These are phyloP conservation scores for Endotrypanum monterogeii DNA, from an alignment of 208 protist genomes.

Conservation along the genomic window DNA sequence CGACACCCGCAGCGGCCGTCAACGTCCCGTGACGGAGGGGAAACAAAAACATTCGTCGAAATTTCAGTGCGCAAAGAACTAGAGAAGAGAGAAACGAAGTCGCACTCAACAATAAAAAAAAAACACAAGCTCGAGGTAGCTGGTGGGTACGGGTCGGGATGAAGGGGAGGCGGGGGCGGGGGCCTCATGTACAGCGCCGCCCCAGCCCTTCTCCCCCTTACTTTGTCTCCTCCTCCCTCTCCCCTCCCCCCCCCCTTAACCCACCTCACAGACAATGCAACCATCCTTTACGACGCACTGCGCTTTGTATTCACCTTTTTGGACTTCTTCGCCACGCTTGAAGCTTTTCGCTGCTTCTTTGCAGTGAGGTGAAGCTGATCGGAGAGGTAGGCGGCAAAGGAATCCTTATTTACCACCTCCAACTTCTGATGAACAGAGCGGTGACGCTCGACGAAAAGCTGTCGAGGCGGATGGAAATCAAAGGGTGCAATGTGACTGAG, in stretches of 20 bases:
- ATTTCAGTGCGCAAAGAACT: not conserved
- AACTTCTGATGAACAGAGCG: constrained; percentile 83
- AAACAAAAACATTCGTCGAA: not conserved
- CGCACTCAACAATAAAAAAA: too few relatives aligned
- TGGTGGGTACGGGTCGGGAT: not conserved
- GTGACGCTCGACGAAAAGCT: constrained; percentile 88
- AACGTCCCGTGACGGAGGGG: not conserved
- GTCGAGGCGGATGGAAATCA: constrained; percentile 88
- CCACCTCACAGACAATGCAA: not conserved
- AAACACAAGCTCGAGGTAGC: not conserved
- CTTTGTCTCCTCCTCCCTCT: not conserved
- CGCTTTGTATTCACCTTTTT: constrained; percentile 13
- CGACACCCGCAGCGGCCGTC: too few relatives aligned
- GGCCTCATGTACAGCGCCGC: not conserved
- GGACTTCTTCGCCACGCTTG: constrained; percentile 13
- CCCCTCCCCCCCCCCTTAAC: too few relatives aligned
- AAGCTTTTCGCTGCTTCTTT: constrained; percentile 35
- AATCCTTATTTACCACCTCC: constrained; percentile 82
- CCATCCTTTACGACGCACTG: constrained; percentile 1
- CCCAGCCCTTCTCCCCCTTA: not conserved
- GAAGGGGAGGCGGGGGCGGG: not conserved
- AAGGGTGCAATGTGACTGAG: constrained; percentile 82
- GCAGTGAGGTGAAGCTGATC: constrained; percentile 67
- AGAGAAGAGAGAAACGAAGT: not conserved
- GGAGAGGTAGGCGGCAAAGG: constrained; percentile 82